A percentile compares a stretch with the other conserved stretches of the same genome.
Evolutionary conservation across 148 eudicot species (phyloP).

Genomic region (Diospyros kaki): DNA sequence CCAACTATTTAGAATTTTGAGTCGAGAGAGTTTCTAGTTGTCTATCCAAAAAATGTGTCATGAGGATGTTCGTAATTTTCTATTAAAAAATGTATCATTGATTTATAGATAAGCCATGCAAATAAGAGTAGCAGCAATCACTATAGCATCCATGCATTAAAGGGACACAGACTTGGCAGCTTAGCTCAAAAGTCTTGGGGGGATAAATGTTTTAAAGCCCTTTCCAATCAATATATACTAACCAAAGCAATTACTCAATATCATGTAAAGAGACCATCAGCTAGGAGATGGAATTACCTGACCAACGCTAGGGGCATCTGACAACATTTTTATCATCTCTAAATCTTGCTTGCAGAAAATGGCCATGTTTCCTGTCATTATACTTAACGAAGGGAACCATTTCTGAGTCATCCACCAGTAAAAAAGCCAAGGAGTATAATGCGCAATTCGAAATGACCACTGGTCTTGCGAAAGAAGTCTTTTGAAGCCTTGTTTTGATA

Average conservation of each 20-base stretch:
- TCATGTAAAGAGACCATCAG: not conserved
- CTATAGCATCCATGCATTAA: no score
- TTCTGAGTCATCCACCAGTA: constrained; percentile 81
- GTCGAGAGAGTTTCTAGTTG: no score
- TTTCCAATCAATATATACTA: not conserved
- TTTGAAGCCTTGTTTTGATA: constrained; percentile 34
- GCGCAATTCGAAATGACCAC: constrained; percentile 62
- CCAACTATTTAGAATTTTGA: no score
- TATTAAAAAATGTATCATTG: no score
- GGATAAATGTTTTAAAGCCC: not conserved
- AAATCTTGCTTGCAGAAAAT: constrained; percentile 38
- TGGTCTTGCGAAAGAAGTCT: constrained; percentile 35
- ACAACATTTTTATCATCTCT: constrained; percentile 40
- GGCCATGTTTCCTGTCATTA: constrained; percentile 27
- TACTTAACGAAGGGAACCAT: constrained; percentile 53
- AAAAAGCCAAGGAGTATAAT: constrained; percentile 61
- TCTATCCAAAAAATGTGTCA: no score
- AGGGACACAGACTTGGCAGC: no score
- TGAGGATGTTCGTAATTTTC: no score
- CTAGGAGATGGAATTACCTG: constrained; percentile 32
- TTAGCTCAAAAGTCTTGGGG: not conserved
- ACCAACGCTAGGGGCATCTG: constrained; percentile 30
- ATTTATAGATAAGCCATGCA: no score
- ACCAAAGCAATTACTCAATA: not conserved
- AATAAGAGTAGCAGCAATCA: no score